Percentiles rank a stretch among this genome's conserved stretches.
Evolutionary conservation across 768 basidiomycete genomes (phyloP).

Genomic region (Trametopsis cervina): DNA sequence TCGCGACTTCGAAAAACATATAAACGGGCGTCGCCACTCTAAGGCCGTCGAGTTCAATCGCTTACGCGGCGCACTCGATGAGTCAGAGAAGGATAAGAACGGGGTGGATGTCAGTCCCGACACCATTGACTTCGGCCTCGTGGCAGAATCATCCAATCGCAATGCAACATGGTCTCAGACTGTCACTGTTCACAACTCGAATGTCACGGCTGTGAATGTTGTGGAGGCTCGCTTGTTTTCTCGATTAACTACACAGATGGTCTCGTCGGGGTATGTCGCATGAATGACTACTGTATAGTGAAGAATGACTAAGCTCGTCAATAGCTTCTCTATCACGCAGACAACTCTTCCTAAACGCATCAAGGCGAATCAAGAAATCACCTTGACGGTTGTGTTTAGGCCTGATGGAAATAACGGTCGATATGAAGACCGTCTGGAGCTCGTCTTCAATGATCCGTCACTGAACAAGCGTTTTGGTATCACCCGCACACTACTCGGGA

Average conservation of each 20-base stretch:
- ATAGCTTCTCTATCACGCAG: background rate
- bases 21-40: slow-evolving; percentile 2
- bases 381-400: slow-evolving; percentile 11
- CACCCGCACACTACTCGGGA: slow-evolving; percentile 36
- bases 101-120: slow-evolving; percentile 12
- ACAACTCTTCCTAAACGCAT: slow-evolving; percentile 11
- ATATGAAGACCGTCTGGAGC: slow-evolving; percentile 41
- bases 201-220: slow-evolving; percentile 10
- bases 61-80: slow-evolving; percentile 6
- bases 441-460: slow-evolving; percentile 34
- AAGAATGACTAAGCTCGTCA: too few species aligned
- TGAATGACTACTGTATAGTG: slow-evolving; percentile 6
- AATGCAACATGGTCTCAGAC: background rate
- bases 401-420: slow-evolving; percentile 30
- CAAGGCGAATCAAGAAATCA: background rate
- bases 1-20: background rate
- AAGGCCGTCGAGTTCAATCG: slow-evolving; percentile 3
- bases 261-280: background rate
- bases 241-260: slow-evolving; percentile 1
- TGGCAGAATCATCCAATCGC: slow-evolving; percentile 9
- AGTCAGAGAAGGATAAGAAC: slow-evolving; percentile 15
- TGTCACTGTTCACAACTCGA: background rate
- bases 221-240: slow-evolving; percentile 1
- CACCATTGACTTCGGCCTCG: slow-evolving; percentile 20
- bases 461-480: slow-evolving; percentile 37